Evolutionary conservation across 331 rosid genomes (phyloP), one percentile per base, ranked within the genome.

Genomic region (Malus hybrid): DNA sequence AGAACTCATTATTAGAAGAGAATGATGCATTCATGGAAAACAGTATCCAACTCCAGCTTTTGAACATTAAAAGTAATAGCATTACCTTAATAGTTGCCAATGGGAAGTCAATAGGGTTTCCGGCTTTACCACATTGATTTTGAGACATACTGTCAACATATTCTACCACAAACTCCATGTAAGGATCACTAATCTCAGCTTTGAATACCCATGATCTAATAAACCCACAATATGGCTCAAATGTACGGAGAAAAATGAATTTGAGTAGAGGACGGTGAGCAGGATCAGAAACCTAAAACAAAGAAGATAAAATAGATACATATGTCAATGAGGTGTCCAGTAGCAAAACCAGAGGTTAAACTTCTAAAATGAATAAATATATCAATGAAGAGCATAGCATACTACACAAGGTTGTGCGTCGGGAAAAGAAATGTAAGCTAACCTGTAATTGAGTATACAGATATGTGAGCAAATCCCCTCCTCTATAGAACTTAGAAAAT

Each of bases 151-250:
- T 71, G 57, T 84, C 85, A 30, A 81, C 26, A 74, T 81, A 82
- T 82, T 90, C 96, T 44, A 90, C 92, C 68, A 90, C 73, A 80
- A 94, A 94, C 85, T 94, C 97, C 71, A 83, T 79, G 70, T 94
- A 92, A 68, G 99, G 99, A 82, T 94, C 97, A 69, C 82, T 86
- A 42, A 94, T 81, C 87, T 94, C 99, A 70, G 97, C 99, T 82
- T 90, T 94, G 89, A 86, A 94, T 63, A 94, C 92, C 97, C 97
- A 94, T 52, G 97, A 90, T 68, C 97, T 94, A 64, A 94, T 89
- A 74, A 92, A 92, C 75, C 88, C 91, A 78, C 89, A 90, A 85
- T 94, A 92, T 72, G 99, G 99, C 84, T 94, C 99, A 84, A 84
- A 92, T 5, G 97, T 77, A 77, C 82, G 96, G 77, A 92, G 92